Base-by-base conservation (phyloP, 2,329 filamentous ascomycete species). In the Stagonosporopsis rhizophila region DNA sequence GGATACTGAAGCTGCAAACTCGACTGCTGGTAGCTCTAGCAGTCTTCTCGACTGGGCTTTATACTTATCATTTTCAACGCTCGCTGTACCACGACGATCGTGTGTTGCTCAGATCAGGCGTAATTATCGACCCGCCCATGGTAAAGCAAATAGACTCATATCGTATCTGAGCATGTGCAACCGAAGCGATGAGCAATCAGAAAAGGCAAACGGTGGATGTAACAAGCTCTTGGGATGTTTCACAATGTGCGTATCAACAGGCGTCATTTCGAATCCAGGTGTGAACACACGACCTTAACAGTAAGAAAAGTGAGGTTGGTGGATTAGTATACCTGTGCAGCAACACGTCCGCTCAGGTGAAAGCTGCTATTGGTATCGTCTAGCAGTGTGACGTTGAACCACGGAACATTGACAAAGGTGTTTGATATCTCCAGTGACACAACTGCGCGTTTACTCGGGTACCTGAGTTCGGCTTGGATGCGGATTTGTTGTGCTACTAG, bases 41-140 rank as follows among this genome's bases (percentile, higher is more conserved):
- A n/a, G 30, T n/a, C 12, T 32, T 42, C 14, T 14, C 6, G n/a
- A n/a, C 37, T 1, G 20, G 14, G 19, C 32, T 46, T 25, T 56
- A 46, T 42, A n/a, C 2, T 9, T 37, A 11, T 28, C 27, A 1
- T 9, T 6, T n/a, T 6, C 4, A 28, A 28, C 20, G 11, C n/a
- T 8, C 5, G 9, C 28, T 7, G 6, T 19, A 42, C 28, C 19
- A 30, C 14, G 23, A 42, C 38, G 42, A 23, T 42, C 12, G 23
- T 30, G 38, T 42, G 34, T 52, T 38, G 23, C 15, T 38, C 38
- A 3, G n/a, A 8, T 8, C 14, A 12, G 25, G 38, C 23, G 42
- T 40, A 58, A 68, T 67, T 70, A 62, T 64, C 48, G 47, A 32
- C 38, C 14, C 53, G 47, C 20, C 55, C 44, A 37, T 35, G 52